Conservation (phyloP, 2,329 filamentous ascomycete species). For the Mollisia scopiformis region DNA sequence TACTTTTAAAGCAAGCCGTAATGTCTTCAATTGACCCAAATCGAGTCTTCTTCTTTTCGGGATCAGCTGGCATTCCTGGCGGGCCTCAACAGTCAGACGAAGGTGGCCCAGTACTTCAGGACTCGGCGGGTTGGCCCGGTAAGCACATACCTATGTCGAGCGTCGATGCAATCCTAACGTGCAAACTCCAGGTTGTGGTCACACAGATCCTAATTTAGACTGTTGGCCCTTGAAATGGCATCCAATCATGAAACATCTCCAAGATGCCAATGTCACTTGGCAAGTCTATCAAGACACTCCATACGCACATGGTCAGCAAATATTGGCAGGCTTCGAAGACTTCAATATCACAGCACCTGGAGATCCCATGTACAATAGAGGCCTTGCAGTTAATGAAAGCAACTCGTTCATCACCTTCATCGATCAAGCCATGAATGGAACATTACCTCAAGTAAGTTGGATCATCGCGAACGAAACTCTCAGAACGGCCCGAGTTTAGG, state of each 20-base stretch:
- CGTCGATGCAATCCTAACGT: no score
- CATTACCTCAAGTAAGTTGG: slow-evolving; percentile 53
- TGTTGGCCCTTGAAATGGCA: slow-evolving; percentile 52
- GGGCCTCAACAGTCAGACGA: slow-evolving; percentile 41
- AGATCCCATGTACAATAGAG: neutral
- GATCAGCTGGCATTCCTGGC: slow-evolving; percentile 46
- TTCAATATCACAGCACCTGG: slow-evolving; percentile 43
- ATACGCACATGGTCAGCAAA: slow-evolving; percentile 49
- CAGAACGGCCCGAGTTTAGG: slow-evolving; percentile 39
- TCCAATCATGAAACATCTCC: slow-evolving; percentile 45
- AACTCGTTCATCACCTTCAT: slow-evolving; percentile 49
- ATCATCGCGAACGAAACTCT: slow-evolving; percentile 38
- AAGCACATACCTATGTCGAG: no score
- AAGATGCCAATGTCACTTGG: slow-evolving; percentile 47
- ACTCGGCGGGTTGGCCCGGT: slow-evolving; percentile 27
- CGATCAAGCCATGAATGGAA: slow-evolving; percentile 50
- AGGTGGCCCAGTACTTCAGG: slow-evolving; percentile 46
- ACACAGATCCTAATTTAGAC: slow-evolving; percentile 31
- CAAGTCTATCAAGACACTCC: slow-evolving; percentile 48
- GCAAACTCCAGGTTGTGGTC: neutral
- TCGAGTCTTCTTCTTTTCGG: slow-evolving; percentile 47
- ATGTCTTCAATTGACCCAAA: slow-evolving; percentile 47
- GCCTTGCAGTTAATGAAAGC: neutral
- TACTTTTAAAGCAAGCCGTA: slow-evolving; percentile 41
- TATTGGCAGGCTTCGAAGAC: slow-evolving; percentile 46